Evolutionary conservation across 805 yeast species (phyloP).

Genomic region (Jamesozyma piceae): DNA sequence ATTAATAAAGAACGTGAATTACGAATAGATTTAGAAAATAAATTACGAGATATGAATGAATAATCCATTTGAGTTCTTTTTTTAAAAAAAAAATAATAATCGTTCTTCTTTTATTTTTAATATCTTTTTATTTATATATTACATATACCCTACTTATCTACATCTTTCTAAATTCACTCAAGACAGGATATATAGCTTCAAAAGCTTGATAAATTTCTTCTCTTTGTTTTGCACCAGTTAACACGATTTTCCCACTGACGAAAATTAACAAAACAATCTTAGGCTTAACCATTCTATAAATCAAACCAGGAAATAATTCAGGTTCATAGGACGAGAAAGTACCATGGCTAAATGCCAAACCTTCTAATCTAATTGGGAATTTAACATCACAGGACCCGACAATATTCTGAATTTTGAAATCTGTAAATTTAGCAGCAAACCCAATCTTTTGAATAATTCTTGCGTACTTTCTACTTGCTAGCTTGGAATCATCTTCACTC

Average conservation of each 20-base stretch:
- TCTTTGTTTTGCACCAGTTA: constrained; percentile 98
- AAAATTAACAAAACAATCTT: constrained; percentile 91
- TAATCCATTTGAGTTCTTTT: too few species aligned
- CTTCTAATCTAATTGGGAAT: constrained; percentile 94
- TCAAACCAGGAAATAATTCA: constrained; percentile 93
- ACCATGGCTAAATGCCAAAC: constrained; percentile 95
- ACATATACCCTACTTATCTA: constrained; percentile 10
- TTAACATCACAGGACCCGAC: constrained; percentile 98
- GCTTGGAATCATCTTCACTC: constrained; percentile 95
- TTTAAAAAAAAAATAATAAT: too few species aligned
- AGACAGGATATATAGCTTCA: constrained; percentile 95
- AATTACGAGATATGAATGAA: constrained; percentile 24
- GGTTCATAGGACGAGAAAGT: constrained; percentile 98
- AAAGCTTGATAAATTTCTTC: constrained; percentile 97
- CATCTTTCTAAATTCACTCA: constrained; percentile 89
- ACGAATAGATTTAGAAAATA: constrained; percentile 37
- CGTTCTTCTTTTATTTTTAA: too few species aligned
- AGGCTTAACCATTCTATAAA: constrained; percentile 98
- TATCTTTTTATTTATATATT: too few species aligned
- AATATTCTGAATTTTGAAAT: constrained; percentile 94
- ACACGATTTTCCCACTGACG: constrained; percentile 93
- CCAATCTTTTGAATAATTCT: constrained; percentile 97
- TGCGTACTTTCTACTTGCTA: constrained; percentile 95
- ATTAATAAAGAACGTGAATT: constrained; percentile 46
- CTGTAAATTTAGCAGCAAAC: constrained; percentile 94